Conservation (phyloP, 192 early-diverging fungal species). For the Podila minutissima region DNA sequence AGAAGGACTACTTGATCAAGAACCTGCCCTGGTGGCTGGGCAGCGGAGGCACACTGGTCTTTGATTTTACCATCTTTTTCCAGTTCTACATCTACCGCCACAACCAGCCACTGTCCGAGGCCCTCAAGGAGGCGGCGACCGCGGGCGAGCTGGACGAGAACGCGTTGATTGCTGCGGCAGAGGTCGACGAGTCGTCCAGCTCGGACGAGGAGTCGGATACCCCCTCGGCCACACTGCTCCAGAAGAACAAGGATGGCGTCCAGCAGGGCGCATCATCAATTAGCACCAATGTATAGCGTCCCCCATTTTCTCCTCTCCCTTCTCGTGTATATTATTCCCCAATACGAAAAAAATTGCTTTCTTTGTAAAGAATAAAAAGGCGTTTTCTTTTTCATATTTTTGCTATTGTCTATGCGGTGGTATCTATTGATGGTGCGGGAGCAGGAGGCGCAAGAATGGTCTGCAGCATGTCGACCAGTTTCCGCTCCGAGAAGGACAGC, state of each 20-base stretch:
- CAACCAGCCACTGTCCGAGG: constrained; percentile 37
- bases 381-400: neutral
- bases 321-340: too few relatives aligned
- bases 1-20: constrained; percentile 68
- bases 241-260: neutral
- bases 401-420: neutral
- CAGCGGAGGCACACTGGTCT: constrained; percentile 74
- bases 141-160: constrained; percentile 39
- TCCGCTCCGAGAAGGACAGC: constrained; percentile 28
- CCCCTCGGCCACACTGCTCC: neutral
- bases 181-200: constrained; percentile 1
- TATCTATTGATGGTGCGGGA: neutral
- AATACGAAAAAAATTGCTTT: too few relatives aligned
- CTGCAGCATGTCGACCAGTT: constrained; percentile 31
- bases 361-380: too few relatives aligned
- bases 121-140: constrained; percentile 43
- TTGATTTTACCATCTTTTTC: constrained; percentile 80
- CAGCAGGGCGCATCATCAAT: neutral
- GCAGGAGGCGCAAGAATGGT: neutral
- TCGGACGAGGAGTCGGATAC: neutral
- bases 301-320: too few relatives aligned
- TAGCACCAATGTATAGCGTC: neutral
- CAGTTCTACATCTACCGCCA: constrained; percentile 71
- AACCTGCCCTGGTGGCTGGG: constrained; percentile 85
- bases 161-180: constrained; percentile 30